Evolutionary conservation across 2,329 filamentous ascomycete species (phyloP).

Genomic region (Davidsoniella australis): DNA sequence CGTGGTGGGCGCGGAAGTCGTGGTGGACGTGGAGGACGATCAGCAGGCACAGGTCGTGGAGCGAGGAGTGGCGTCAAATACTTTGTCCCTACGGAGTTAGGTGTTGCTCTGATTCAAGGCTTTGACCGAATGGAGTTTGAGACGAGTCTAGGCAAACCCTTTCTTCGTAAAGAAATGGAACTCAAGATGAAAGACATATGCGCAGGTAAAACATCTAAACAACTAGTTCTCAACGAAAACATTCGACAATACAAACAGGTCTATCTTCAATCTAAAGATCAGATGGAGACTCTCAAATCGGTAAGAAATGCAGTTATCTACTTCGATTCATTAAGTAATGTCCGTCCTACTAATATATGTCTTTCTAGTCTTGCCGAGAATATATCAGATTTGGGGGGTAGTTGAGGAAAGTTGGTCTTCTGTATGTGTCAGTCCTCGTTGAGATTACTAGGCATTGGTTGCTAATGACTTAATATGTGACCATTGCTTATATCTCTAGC

Average conservation of each 20-base stretch:
- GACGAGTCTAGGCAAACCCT: slow-evolving; percentile 85
- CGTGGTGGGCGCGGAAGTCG: slow-evolving; percentile 33
- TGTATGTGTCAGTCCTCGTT: too few relatives aligned
- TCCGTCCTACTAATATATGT: background rate
- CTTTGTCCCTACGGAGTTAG: slow-evolving; percentile 83
- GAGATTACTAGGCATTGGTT: too few relatives aligned
- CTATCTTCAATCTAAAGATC: slow-evolving; percentile 64
- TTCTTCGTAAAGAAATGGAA: slow-evolving; percentile 95
- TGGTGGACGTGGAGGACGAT: slow-evolving; percentile 25
- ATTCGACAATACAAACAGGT: slow-evolving; percentile 75
- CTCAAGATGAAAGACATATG: slow-evolving; percentile 93
- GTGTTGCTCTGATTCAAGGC: slow-evolving; percentile 79
- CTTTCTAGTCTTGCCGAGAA: slow-evolving; percentile 1
- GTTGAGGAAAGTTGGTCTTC: too few relatives aligned
- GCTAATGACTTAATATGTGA: too few relatives aligned
- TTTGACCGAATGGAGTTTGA: slow-evolving; percentile 92
- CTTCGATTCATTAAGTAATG: background rate
- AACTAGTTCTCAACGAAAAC: slow-evolving; percentile 64
- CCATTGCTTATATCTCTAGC: too few relatives aligned
- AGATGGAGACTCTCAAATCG: slow-evolving; percentile 48
- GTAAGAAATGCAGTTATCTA: slow-evolving; percentile 26
- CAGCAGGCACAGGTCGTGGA: slow-evolving; percentile 19
- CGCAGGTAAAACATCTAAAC: slow-evolving; percentile 60
- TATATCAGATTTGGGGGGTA: background rate
- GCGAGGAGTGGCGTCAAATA: slow-evolving; percentile 46